Evolutionary conservation across 768 basidiomycete species (phyloP), one percentile per base, ranked within the genome.

Genomic region (Cyathus striatus): DNA sequence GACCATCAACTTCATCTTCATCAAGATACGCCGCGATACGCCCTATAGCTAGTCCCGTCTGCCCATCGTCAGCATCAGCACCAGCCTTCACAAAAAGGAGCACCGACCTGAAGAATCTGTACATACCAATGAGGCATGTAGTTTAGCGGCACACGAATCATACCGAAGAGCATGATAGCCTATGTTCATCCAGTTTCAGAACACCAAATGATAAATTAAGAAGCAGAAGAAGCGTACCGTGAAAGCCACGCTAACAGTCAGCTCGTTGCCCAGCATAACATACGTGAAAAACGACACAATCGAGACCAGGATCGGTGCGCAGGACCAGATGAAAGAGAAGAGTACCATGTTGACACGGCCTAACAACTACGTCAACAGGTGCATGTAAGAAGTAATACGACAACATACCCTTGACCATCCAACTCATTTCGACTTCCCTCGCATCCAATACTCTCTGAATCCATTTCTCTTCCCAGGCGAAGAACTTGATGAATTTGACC

Each of bases 401-500:
- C 35, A 42, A 32, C 59, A 1, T 24, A 84, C 84, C 58, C 70
- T 85, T 84, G 45, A 86, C 61, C 73, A 91, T 73, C 83, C 88
- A 89, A 42, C 72, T 63, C 63, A 93, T 71, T 64, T 94, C 92
- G 12, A 64, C 63, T 30, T 73, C 72, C 46, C 91, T 70, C 2
- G 85, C 77, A 27, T 82, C 79, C 43, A 81, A 54, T 0, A 73
- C 80, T 9, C 79, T 71, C 20, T 74, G 61, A 34, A 86, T 84
- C 89, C 90, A 90, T 10, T 77, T 73, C 32, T 81, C 73, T 50
- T 87, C 85, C 75, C 86, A 89, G 1, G 86, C 86, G 47, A 90
- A 89, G 68, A 89, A 87, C 59, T 89, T 87, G 68, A 86, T 81
- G 54, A 86, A 85, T 59, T 85, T 85, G 42, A 83, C 65, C 76